These are phyloP conservation scores for Sporisorium iseilematis-ciliati DNA, from an alignment of 1,284 basidiomycete genomes.

Conservation along the genomic window DNA sequence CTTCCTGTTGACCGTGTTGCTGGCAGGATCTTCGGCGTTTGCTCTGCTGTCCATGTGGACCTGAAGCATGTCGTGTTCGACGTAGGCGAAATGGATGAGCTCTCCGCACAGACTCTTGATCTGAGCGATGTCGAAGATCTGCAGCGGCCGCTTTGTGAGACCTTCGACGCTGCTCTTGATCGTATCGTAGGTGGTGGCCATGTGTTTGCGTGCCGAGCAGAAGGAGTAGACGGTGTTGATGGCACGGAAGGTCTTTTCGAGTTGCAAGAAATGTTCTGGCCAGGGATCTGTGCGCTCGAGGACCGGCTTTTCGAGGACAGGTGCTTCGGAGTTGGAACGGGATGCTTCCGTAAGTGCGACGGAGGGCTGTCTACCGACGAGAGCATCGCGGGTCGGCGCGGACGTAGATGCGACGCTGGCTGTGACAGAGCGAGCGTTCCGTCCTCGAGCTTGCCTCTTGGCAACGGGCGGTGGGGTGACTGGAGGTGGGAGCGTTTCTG, in stretches of 20 bases:
- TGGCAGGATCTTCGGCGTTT: constrained; percentile 40
- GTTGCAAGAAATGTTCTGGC: constrained; percentile 70
- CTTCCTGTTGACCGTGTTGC: constrained; percentile 30
- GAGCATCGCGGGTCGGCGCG: constrained; percentile 18
- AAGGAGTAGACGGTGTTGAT: constrained; percentile 91
- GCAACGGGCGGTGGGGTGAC: constrained; percentile 20
- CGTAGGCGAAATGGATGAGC: constrained; percentile 84
- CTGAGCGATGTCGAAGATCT: constrained; percentile 82
- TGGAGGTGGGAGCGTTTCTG: constrained; percentile 2
- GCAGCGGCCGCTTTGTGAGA: constrained; percentile 81
- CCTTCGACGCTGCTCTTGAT: constrained; percentile 83
- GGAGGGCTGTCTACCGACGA: constrained; percentile 38
- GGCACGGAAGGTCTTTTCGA: constrained; percentile 75
- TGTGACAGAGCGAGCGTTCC: constrained; percentile 28
- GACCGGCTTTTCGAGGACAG: constrained; percentile 25
- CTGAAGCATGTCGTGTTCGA: constrained; percentile 77
- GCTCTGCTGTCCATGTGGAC: constrained; percentile 72
- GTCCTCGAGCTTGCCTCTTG: constrained; percentile 20
- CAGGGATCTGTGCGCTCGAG: constrained; percentile 58
- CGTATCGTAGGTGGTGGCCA: constrained; percentile 83
- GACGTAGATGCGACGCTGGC: constrained; percentile 14
- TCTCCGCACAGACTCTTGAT: constrained; percentile 89
- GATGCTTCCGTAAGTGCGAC: constrained; percentile 26
- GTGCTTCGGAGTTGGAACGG: constrained; percentile 20
- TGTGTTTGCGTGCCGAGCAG: constrained; percentile 82